Evolutionary conservation across 441 rosid genomes (phyloP).

Genomic region (Gossypium davidsonii): DNA sequence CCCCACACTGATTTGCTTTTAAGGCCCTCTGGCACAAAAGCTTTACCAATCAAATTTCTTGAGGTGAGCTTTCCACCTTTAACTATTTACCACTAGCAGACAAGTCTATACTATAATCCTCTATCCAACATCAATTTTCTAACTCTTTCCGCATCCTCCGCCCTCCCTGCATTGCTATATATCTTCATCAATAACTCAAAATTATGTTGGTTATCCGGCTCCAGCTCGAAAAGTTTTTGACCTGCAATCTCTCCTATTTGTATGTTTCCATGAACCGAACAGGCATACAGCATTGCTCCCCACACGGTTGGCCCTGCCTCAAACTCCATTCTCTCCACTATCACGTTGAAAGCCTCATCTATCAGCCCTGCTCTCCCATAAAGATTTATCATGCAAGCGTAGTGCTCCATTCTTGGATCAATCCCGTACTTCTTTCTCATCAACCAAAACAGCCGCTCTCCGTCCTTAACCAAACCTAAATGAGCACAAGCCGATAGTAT

Average conservation of each 20-base stretch:
- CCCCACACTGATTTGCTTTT: no score
- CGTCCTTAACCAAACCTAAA: constrained; percentile 56
- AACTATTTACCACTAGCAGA: background rate
- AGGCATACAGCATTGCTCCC: constrained; percentile 81
- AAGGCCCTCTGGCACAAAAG: background rate
- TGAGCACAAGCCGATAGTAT: constrained; percentile 65
- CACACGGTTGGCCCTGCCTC: constrained; percentile 79
- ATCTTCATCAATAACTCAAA: constrained; percentile 65
- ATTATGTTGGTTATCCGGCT: constrained; percentile 85
- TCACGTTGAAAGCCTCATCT: constrained; percentile 52
- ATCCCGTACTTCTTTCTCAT: constrained; percentile 48
- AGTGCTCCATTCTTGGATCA: constrained; percentile 59
- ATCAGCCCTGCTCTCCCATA: constrained; percentile 71
- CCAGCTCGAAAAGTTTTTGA: constrained; percentile 64
- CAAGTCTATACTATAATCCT: constrained; percentile 36
- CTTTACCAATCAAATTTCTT: background rate
- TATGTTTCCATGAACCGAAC: constrained; percentile 50
- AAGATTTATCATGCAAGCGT: constrained; percentile 77
- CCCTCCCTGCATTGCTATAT: constrained; percentile 43
- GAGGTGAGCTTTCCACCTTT: background rate
- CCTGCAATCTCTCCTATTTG: constrained; percentile 69
- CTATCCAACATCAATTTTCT: constrained; percentile 59
- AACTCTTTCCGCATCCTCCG: constrained; percentile 59
- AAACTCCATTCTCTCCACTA: constrained; percentile 48
- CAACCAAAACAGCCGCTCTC: constrained; percentile 46